Evolutionary conservation across 371 early-diverging fungal species (phyloP).

Genomic region (Funneliformis caledonium): DNA sequence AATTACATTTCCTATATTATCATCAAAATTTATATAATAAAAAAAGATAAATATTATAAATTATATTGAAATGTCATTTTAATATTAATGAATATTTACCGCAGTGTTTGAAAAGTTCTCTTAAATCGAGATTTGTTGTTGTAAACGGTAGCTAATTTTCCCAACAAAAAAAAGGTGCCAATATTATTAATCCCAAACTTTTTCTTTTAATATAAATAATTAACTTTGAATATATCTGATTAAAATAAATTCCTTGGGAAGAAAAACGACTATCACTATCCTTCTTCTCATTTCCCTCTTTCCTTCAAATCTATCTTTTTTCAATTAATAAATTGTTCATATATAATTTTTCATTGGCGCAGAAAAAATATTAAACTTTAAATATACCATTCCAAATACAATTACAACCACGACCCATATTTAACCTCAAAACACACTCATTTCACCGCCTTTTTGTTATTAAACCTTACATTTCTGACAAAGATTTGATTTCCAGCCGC

Average conservation of each 20-base stretch:
- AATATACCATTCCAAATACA: neutral
- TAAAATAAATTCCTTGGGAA: neutral
- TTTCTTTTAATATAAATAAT: neutral
- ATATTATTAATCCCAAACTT: constrained; percentile 17
- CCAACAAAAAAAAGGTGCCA: constrained; percentile 32
- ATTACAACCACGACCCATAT: constrained; percentile 4
- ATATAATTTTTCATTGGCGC: too few species aligned
- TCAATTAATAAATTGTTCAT: neutral
- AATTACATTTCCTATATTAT: constrained; percentile 43
- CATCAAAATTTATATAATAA: neutral
- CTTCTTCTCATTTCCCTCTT: neutral
- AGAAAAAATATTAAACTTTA: constrained; percentile 10
- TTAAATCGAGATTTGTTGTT: constrained; percentile 69
- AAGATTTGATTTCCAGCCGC: constrained; percentile 34
- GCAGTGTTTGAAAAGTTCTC: constrained; percentile 68
- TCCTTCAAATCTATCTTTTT: neutral
- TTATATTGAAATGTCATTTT: neutral
- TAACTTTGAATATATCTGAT: neutral
- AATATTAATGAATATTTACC: constrained; percentile 46
- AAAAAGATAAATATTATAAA: neutral
- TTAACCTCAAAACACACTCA: neutral
- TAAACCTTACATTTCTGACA: constrained; percentile 40
- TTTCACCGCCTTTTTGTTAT: neutral
- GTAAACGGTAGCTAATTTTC: constrained; percentile 61
- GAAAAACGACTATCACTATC: neutral